A percentile compares a stretch with the other conserved stretches of the same genome.
These are phyloP conservation scores for Luvunga scandens DNA, from an alignment of 345 rosid genomes.

Conservation along the genomic window DNA sequence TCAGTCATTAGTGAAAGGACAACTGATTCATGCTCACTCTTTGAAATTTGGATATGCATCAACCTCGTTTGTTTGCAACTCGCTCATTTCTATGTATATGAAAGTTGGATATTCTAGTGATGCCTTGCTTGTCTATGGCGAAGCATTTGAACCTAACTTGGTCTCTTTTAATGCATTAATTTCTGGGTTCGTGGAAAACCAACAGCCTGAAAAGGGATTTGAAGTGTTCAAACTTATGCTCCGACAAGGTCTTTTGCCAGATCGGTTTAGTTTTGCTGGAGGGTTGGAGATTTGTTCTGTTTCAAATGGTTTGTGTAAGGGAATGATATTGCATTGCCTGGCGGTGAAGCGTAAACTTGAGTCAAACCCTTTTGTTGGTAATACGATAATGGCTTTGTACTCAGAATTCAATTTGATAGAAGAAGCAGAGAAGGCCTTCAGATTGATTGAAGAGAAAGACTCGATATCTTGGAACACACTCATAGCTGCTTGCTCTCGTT, in stretches of 20 bases:
- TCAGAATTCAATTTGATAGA: conserved; percentile 34
- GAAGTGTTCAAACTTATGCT: conserved; percentile 41
- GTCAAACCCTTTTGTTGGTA: conserved; percentile 41
- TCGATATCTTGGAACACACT: conserved; percentile 54
- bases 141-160: conserved; percentile 26
- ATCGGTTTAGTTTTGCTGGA: conserved; percentile 48
- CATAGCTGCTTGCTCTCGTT: conserved; percentile 43
- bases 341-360: conserved; percentile 43
- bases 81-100: conserved; percentile 62
- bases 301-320: conserved; percentile 27
- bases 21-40: conserved; percentile 50
- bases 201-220: conserved; percentile 35
- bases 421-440: conserved; percentile 42
- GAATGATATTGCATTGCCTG: conserved; percentile 41
- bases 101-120: conserved; percentile 39
- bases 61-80: conserved; percentile 50
- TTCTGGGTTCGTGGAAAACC: conserved; percentile 53
- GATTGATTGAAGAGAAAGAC: conserved; percentile 43
- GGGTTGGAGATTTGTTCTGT: conserved; percentile 31
- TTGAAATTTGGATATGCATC: conserved; percentile 42
- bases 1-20: conserved; percentile 28
- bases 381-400: conserved; percentile 52
- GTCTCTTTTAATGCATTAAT: conserved; percentile 59
- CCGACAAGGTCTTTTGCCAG: conserved; percentile 36
- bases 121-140: conserved; percentile 32